Conservation (phyloP, 768 basidiomycete species). For the Botryobasidium botryosum region DNA sequence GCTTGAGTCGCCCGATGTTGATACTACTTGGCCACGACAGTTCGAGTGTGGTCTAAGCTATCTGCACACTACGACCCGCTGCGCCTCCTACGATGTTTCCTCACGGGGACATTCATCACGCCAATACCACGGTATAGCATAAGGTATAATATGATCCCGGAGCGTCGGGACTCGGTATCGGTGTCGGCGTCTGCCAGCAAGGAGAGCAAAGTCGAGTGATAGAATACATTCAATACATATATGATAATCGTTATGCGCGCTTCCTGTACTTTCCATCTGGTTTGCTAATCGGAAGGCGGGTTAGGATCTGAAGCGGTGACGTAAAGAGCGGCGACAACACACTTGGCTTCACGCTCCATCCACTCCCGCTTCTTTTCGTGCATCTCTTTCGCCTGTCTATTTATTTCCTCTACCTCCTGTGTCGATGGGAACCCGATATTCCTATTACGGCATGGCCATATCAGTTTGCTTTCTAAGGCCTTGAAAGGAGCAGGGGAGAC, state of each 20-base stretch:
- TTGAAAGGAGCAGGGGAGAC: neutral
- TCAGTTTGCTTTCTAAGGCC: neutral
- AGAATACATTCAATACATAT: too few species aligned
- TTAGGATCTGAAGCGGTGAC: neutral
- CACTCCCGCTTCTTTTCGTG: slow-evolving; percentile 42
- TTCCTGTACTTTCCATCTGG: slow-evolving; percentile 4
- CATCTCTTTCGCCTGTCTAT: slow-evolving; percentile 54
- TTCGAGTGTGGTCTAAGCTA: slow-evolving; percentile 15
- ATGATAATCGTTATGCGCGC: neutral
- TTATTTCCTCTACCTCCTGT: slow-evolving; percentile 63
- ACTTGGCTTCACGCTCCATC: slow-evolving; percentile 43
- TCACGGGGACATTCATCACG: slow-evolving; percentile 14
- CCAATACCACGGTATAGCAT: slow-evolving; percentile 17
- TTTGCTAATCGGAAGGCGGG: slow-evolving; percentile 1
- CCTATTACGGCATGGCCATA: slow-evolving; percentile 15
- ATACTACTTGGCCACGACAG: too few species aligned
- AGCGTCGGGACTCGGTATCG: neutral
- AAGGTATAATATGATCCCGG: slow-evolving; percentile 14
- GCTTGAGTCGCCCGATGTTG: too few species aligned
- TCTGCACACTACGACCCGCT: slow-evolving; percentile 16
- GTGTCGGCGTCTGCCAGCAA: too few species aligned
- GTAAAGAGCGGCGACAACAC: slow-evolving; percentile 15
- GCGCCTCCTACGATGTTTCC: slow-evolving; percentile 13
- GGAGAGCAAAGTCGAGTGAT: too few species aligned
- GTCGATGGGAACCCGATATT: slow-evolving; percentile 79